These are phyloP conservation scores for Chamaenerion angustifolium DNA, from an alignment of 345 rosid species.

Conservation along the genomic window DNA sequence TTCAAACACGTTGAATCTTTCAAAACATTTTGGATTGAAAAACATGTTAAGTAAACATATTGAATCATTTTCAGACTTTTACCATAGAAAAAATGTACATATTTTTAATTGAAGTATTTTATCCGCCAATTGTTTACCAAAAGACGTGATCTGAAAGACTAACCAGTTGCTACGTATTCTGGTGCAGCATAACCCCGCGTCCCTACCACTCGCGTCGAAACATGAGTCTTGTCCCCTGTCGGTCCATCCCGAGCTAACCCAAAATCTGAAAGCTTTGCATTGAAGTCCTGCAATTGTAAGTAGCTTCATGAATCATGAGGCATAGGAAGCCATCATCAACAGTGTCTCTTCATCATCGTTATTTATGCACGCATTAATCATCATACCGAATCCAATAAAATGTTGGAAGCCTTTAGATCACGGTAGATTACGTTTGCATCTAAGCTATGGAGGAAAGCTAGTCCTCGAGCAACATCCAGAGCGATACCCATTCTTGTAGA, in stretches of 20 bases:
- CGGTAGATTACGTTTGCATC: conserved; percentile 56
- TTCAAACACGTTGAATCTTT: no score
- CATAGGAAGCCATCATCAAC: conserved; percentile 1
- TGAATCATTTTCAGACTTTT: no score
- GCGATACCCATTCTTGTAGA: conserved; percentile 36
- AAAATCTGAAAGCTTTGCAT: conserved; percentile 82
- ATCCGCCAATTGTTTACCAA: no score
- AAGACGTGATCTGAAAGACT: no score
- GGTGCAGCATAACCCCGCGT: conserved; percentile 95
- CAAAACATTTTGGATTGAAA: no score
- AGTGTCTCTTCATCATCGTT: background rate
- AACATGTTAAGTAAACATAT: no score
- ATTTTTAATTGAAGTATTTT: no score
- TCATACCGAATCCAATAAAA: conserved; percentile 54
- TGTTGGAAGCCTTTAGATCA: conserved; percentile 57
- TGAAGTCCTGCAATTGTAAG: conserved; percentile 38
- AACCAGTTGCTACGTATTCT: conserved; percentile 76
- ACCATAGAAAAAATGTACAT: no score
- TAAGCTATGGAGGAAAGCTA: conserved; percentile 50
- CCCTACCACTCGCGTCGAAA: conserved; percentile 76
- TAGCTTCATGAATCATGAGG: background rate
- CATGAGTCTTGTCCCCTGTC: conserved; percentile 76
- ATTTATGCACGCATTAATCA: conserved; percentile 5
- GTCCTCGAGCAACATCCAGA: conserved; percentile 36
- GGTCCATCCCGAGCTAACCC: conserved; percentile 96